Conservation (phyloP, 495 filamentous ascomycete species). For the Daldinia decipiens region DNA sequence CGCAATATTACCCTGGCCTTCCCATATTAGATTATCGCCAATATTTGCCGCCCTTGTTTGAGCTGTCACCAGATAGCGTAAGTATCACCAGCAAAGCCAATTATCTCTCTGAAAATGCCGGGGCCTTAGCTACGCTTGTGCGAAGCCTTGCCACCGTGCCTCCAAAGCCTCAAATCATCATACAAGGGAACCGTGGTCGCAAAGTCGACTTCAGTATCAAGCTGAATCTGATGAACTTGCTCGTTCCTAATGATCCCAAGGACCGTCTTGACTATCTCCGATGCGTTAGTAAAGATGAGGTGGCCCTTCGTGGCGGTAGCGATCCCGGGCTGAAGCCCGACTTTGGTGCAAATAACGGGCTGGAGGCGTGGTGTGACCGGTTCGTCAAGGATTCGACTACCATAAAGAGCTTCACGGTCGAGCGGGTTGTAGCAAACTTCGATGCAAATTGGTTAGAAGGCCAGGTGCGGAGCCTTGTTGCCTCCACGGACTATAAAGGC, state of each 20-base stretch:
- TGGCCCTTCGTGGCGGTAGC: constrained; percentile 58
- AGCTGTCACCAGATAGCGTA: constrained; percentile 58
- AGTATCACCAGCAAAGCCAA: constrained; percentile 56
- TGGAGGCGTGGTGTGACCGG: constrained; percentile 61
- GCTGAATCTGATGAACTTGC: constrained; percentile 63
- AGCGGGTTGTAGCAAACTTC: constrained; percentile 61
- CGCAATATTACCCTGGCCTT: constrained; percentile 56
- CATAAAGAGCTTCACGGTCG: constrained; percentile 61
- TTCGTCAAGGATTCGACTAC: constrained; percentile 59
- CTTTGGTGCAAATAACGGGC: constrained; percentile 47
- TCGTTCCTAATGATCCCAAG: constrained; percentile 53
- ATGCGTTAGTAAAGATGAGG: constrained; percentile 58
- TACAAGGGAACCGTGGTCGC: constrained; percentile 52
- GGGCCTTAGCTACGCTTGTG: constrained; percentile 56
- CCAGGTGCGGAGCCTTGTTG: constrained; percentile 59
- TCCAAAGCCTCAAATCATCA: constrained; percentile 62
- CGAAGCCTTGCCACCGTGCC: constrained; percentile 59
- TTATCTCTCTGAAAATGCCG: constrained; percentile 54
- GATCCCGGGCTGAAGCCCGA: constrained; percentile 53
- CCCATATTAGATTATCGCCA: constrained; percentile 61
- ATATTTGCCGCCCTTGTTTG: constrained; percentile 60
- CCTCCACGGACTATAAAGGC: constrained; percentile 57
- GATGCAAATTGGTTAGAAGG: constrained; percentile 63
- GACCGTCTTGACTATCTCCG: constrained; percentile 63
- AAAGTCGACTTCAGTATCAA: constrained; percentile 60